Conservation (phyloP, 1,139 yeast genomes). For the Kodamaea alishanica region DNA sequence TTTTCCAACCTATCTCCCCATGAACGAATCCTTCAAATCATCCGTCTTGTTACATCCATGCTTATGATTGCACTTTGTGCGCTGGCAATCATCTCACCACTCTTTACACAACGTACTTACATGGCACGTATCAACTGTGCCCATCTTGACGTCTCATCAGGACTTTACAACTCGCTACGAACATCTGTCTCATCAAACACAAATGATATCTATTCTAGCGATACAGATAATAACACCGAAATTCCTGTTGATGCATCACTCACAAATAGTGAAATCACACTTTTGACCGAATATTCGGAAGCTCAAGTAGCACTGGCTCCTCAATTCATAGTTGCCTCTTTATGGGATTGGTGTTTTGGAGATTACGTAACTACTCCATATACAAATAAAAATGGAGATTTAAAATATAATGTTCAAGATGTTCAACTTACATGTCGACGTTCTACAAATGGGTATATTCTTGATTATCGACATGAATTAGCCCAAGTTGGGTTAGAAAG, state of each 20-base stretch:
- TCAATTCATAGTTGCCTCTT: conserved; percentile 42
- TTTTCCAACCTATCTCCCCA: conserved; percentile 29
- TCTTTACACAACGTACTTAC: conserved; percentile 23
- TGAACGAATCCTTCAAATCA: conserved; percentile 29
- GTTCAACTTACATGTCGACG: neutral
- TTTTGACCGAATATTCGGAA: conserved; percentile 46
- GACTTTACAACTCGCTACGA: conserved; percentile 47
- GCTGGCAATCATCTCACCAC: conserved; percentile 29
- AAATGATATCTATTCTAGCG: conserved; percentile 11
- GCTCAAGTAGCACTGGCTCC: conserved; percentile 50
- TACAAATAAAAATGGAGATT: conserved; percentile 4
- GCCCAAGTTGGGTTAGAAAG: conserved; percentile 38
- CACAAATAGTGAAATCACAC: conserved; percentile 49
- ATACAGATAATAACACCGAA: conserved; percentile 12
- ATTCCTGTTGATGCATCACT: conserved; percentile 36
- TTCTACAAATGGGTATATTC: conserved; percentile 19
- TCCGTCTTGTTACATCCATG: conserved; percentile 26
- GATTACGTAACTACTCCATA: conserved; percentile 28
- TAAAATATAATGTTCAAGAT: conserved; percentile 3
- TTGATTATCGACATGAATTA: conserved; percentile 46
- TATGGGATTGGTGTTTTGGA: conserved; percentile 49
- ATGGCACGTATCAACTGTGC: conserved; percentile 45
- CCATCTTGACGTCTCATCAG: conserved; percentile 49
- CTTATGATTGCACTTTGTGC: conserved; percentile 22
- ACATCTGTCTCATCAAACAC: conserved; percentile 28